Percentiles rank a stretch among this genome's conserved stretches.
Evolutionary conservation across 78 protist genomes (phyloP).

Genomic region (Dictyostelium intermedium): DNA sequence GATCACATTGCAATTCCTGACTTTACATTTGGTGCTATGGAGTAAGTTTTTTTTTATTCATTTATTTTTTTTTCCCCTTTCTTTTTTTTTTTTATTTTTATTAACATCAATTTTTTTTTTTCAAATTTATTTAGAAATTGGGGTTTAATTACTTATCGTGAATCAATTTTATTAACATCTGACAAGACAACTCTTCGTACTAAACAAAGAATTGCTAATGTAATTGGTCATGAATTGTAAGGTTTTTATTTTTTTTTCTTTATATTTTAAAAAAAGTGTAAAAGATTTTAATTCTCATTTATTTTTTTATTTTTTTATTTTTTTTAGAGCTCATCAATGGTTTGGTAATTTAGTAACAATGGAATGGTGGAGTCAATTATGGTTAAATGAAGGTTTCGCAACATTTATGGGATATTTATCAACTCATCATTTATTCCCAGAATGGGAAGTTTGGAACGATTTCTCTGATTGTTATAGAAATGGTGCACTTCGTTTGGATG

Average conservation of each 20-base stretch:
- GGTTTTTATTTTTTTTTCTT: no score
- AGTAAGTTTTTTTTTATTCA: background rate
- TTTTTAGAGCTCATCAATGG: conserved; percentile 51
- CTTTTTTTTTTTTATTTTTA: background rate
- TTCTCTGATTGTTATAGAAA: conserved; percentile 27
- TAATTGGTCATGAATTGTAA: conserved; percentile 87
- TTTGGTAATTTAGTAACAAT: conserved; percentile 97
- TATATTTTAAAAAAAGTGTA: background rate
- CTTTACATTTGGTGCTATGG: conserved; percentile 92
- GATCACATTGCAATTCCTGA: conserved; percentile 89
- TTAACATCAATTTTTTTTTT: no score
- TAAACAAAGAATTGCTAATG: conserved; percentile 77
- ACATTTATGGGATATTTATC: conserved; percentile 85
- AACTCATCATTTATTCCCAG: conserved; percentile 86
- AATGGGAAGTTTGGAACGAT: conserved; percentile 87
- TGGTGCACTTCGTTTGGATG: conserved; percentile 88
- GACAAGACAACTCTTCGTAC: conserved; percentile 36
- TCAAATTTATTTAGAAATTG: conserved; percentile 73
- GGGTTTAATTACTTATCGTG: conserved; percentile 92
- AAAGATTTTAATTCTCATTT: background rate
- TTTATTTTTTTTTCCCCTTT: background rate
- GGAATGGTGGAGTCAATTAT: conserved; percentile 96
- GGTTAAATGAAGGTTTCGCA: conserved; percentile 95
- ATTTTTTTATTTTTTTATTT: no score
- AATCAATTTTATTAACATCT: conserved; percentile 81